Percentiles rank a stretch among this genome's conserved stretches.
Evolutionary conservation across 305 asterid genomes (phyloP).

Genomic region (Nicotiana rustica): DNA sequence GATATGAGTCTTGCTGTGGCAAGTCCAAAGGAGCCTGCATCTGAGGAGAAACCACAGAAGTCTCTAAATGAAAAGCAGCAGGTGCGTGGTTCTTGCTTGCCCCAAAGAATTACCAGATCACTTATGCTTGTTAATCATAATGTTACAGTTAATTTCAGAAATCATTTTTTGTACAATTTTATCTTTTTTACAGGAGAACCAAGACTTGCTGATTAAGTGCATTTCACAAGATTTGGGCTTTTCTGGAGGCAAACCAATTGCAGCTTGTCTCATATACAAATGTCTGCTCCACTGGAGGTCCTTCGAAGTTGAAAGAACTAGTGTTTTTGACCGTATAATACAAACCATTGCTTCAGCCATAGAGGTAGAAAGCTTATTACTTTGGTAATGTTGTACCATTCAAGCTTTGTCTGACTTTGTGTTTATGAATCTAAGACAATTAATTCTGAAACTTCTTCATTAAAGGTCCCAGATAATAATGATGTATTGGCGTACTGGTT

Average conservation of each 20-base stretch:
- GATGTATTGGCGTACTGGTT: slow-evolving; percentile 93
- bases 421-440: slow-evolving; percentile 32
- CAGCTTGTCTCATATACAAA: slow-evolving; percentile 96
- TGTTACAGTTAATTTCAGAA: slow-evolving; percentile 13
- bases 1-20: slow-evolving; percentile 64
- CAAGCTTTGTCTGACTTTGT: not conserved
- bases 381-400: slow-evolving; percentile 10
- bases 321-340: slow-evolving; percentile 92
- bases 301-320: slow-evolving; percentile 98
- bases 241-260: slow-evolving; percentile 92
- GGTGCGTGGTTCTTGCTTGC: slow-evolving; percentile 53
- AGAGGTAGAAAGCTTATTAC: slow-evolving; percentile 61
- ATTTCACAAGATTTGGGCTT: slow-evolving; percentile 97
- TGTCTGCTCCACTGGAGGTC: slow-evolving; percentile 99
- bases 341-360: slow-evolving; percentile 83
- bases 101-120: not conserved
- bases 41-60: slow-evolving; percentile 96
- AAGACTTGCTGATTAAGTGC: slow-evolving; percentile 89
- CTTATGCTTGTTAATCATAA: slow-evolving; percentile 26
- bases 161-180: slow-evolving; percentile 37
- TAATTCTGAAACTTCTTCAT: slow-evolving; percentile 41
- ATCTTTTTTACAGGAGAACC: slow-evolving; percentile 80
- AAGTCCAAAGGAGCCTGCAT: slow-evolving; percentile 79
- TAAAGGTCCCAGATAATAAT: slow-evolving; percentile 84
- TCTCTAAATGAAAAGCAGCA: slow-evolving; percentile 97